Evolutionary conservation across 2,329 filamentous ascomycete species (phyloP), one percentile per base, ranked within the genome.

Genomic region (Diplodia sapinea): DNA sequence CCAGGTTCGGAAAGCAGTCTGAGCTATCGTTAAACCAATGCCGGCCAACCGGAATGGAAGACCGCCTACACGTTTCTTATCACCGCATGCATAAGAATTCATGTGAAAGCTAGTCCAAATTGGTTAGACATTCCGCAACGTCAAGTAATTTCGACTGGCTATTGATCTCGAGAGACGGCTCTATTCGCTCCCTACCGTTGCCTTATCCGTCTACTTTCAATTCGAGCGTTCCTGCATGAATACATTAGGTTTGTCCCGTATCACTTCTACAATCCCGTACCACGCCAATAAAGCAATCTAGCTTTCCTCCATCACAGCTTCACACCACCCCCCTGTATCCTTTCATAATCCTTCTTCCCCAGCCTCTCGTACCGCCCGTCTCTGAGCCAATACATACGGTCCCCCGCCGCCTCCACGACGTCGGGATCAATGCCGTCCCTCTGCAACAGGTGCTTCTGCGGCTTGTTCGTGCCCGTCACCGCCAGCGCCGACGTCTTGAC

Each of bases 401-500:
- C 29, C 76, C 76, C 20, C 74, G 70, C 36, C 75, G 68, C 69
- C 83, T 81, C 15, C 74, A 79, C 20, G 83, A 76, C 68, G 81
- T 82, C 75, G 4, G 86, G 84, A 74, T 91, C 85, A 15, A 91
- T 85, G 0, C 89, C 90, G 70, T 91, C 88, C 55, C 86, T 85
- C 72, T 89, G 83, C 55, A 93, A 79, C 0, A 88, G 88, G 1
- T 89, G 85, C 76, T 94, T 94, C 74, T 92, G 91, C 78, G 93
- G 91, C 79, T 94, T 94, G 76, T 92, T 90, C 72, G 93, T 94
- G 74, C 91, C 88, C 72, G 88, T 90, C 6, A 89, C 86, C 31
- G 83, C 86, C 67, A 85, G 82, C 43, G 81, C 81, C 51, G 84
- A 79, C 26, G 91, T 83, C 31, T 7, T 33, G 20, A 92, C 77